Base-by-base conservation (phyloP, 139 green algal genomes). In the Picochlorum sp. region DNA sequence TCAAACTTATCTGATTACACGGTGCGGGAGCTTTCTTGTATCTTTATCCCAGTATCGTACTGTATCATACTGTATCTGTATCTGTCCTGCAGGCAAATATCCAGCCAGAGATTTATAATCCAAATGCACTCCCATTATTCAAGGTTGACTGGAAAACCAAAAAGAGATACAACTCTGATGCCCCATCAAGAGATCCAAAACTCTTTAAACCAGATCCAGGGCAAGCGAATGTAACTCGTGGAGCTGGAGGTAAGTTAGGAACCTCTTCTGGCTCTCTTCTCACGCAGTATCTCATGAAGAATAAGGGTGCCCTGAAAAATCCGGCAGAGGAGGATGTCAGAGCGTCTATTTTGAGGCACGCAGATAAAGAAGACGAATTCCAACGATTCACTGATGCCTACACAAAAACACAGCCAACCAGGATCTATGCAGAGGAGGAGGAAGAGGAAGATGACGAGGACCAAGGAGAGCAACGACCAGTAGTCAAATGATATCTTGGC, bases 41-140 rank as follows among this genome's bases (percentile, higher is more conserved):
- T 38, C 66, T 34, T 8, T 68, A 9, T 50, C 34, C 34, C 24
- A 30, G 41, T 68, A 8, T 24, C 16, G 46, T 58, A 20, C 59
- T 47, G 38, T 24, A 59, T 45, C 49, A 54, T 56, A 23, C 26
- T 23, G 5, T 14, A 15, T 59, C 20, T 30, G 30, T 30, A n/a
- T 26, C 23, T 24, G 23, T 21, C 51, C 30, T 21, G 51, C 51
- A 34, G 45, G 37, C 37, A 64, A 66, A 80, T 58, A 69, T 82
- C 2, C 78, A 80, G 8, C 60, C 87, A 32, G 45, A 88, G 34
- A 92, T 96, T 65, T 84, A 92, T 66, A 86, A 71, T 20, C 89
- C 89, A 6, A 85, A 92, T 62, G 85, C 88, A 6, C 72, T 95
- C 73, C 88, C 88, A n/a, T 83, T 92, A 81, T 95, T 75, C 74